Conservation (phyloP, 345 rosid genomes). For the Salix brachista region DNA sequence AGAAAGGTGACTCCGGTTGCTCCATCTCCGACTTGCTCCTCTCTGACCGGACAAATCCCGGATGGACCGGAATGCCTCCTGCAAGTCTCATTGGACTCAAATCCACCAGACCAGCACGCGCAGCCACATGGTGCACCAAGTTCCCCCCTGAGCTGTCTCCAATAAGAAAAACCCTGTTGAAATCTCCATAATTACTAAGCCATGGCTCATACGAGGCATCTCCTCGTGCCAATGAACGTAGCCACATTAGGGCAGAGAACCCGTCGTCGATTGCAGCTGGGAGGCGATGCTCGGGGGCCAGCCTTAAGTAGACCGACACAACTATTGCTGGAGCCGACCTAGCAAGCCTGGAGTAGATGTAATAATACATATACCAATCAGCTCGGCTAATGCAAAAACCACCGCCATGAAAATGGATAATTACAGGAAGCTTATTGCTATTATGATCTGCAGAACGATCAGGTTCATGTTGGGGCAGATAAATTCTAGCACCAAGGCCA, state of each 20-base stretch:
- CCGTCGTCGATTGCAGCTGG: slow-evolving; percentile 30
- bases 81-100: slow-evolving; percentile 18
- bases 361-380: slow-evolving; percentile 37
- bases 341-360: slow-evolving; percentile 17
- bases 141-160: slow-evolving; percentile 37
- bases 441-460: no score
- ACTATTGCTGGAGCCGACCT: slow-evolving; percentile 2
- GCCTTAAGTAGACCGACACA: slow-evolving; percentile 27
- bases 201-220: slow-evolving; percentile 6
- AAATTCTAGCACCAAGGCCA: slow-evolving; percentile 43
- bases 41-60: slow-evolving; percentile 38
- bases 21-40: slow-evolving; percentile 64
- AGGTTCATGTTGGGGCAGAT: slow-evolving; percentile 30
- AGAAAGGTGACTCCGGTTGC: slow-evolving; percentile 49
- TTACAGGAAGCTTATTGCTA: slow-evolving; percentile 11
- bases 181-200: slow-evolving; percentile 17
- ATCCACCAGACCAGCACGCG: slow-evolving; percentile 15
- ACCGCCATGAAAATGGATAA: slow-evolving; percentile 36
- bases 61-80: slow-evolving; percentile 30
- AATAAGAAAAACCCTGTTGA: slow-evolving; percentile 25
- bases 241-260: slow-evolving; percentile 28
- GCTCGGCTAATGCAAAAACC: slow-evolving; percentile 35
- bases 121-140: slow-evolving; percentile 31
- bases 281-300: slow-evolving; percentile 33
- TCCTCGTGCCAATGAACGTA: slow-evolving; percentile 13